Percentiles rank a stretch among this genome's conserved stretches.
These are phyloP conservation scores for Cystobasidium slooffiae DNA, from an alignment of 1,284 basidiomycete genomes.

Conservation along the genomic window DNA sequence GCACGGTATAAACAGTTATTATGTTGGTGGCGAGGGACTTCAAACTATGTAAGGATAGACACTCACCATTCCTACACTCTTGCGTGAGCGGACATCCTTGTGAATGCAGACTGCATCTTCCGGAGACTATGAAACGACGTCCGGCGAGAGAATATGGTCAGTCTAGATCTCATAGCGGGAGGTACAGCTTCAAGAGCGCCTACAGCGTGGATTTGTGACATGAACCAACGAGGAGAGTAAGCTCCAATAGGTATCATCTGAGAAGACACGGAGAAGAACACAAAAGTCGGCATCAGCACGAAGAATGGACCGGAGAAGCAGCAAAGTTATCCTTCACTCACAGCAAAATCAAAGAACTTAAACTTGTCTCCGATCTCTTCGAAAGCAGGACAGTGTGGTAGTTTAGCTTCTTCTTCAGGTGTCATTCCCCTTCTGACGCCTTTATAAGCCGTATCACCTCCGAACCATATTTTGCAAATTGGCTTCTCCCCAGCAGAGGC, in stretches of 20 bases:
- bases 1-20: no score
- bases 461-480: conserved; percentile 65
- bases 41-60: no score
- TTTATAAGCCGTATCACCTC: conserved; percentile 69
- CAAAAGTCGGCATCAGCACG: conserved; percentile 47
- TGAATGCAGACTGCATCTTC: conserved; percentile 65
- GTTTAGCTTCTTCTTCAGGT: conserved; percentile 63
- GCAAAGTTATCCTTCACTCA: no score
- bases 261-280: not conserved
- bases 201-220: conserved; percentile 43
- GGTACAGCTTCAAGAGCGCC: not conserved
- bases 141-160: not conserved
- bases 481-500: not conserved
- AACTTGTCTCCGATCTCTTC: conserved; percentile 67
- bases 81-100: conserved; percentile 65
- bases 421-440: conserved; percentile 55
- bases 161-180: not conserved
- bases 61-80: conserved; percentile 66
- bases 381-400: conserved; percentile 70
- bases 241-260: conserved; percentile 60
- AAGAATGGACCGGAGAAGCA: conserved; percentile 71
- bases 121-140: conserved; percentile 18
- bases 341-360: conserved; percentile 64
- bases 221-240: conserved; percentile 61
- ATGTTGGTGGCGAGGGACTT: no score